A percentile compares a stretch with the other conserved stretches of the same genome.
phyloP scores from a whole-genome alignment of 352 stramenopile species.

The Phytopythium oedochilum region DNA sequence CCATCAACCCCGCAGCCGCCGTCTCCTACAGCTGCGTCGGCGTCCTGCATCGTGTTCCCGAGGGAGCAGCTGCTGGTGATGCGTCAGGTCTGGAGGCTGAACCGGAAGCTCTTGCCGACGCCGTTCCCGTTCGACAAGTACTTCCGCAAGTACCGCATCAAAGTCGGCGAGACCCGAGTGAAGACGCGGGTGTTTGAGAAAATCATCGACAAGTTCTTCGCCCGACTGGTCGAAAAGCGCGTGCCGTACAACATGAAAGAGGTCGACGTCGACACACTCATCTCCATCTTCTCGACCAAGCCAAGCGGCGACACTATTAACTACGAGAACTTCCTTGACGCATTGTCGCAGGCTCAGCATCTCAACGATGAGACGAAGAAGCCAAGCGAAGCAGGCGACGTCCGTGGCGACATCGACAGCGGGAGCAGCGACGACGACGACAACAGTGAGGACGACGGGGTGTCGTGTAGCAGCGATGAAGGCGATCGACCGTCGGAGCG shows the following conservation, averaged over 20 bases:
- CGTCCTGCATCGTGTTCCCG: constrained; percentile 2
- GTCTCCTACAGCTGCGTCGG: not conserved
- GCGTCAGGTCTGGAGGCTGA: constrained; percentile 35
- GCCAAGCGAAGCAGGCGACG: not conserved
- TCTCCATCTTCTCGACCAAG: not conserved
- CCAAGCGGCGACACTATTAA: constrained; percentile 23
- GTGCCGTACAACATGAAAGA: constrained; percentile 65
- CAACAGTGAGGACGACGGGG: not conserved
- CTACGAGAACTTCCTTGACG: constrained; percentile 45
- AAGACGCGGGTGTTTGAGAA: constrained; percentile 67
- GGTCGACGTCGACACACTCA: constrained; percentile 35
- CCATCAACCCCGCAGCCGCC: not conserved
- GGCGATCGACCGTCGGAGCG: constrained; percentile 20
- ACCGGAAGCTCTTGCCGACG: constrained; percentile 30
- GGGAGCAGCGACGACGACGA: constrained; percentile 29
- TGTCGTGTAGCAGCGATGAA: constrained; percentile 41
- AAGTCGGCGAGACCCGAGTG: constrained; percentile 28
- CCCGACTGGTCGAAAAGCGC: constrained; percentile 40
- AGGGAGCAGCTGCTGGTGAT: constrained; percentile 19
- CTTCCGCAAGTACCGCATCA: constrained; percentile 57
- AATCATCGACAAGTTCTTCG: constrained; percentile 73
- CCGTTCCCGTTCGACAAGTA: constrained; percentile 76
- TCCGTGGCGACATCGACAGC: constrained; percentile 4
- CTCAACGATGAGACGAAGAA: not conserved
- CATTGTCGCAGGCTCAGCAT: constrained; percentile 35